phyloP scores from a whole-genome alignment of 2,329 filamentous ascomycete genomes.

The Malbranchea zuffiana region DNA sequence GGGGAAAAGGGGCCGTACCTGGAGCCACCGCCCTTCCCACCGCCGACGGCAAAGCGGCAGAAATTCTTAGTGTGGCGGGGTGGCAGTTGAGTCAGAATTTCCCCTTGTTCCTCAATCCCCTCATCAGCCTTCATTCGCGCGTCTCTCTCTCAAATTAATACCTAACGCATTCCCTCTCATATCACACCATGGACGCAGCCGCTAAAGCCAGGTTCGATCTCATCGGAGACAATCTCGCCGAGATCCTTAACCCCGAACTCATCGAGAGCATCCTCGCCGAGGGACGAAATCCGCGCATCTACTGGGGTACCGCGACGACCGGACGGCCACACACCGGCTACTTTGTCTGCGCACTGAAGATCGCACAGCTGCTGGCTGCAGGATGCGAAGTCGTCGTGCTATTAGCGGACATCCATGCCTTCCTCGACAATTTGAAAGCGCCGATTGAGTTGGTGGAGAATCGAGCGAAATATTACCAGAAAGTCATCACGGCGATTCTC shows the following conservation, averaged over 20 bases:
- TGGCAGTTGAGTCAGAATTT: no score
- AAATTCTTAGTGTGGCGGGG: no score
- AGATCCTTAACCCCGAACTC: slow-evolving; percentile 74
- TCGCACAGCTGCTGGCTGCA: slow-evolving; percentile 70
- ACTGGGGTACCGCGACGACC: slow-evolving; percentile 81
- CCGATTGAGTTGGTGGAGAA: slow-evolving; percentile 69
- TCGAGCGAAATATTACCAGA: slow-evolving; percentile 67
- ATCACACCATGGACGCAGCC: neutral
- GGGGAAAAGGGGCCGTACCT: no score
- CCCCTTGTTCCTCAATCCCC: no score
- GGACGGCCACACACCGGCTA: slow-evolving; percentile 77
- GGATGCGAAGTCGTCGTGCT: slow-evolving; percentile 70
- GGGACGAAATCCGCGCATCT: slow-evolving; percentile 61
- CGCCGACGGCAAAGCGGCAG: no score
- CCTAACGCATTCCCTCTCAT: no score
- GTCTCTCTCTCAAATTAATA: no score
- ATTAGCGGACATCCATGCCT: slow-evolving; percentile 51
- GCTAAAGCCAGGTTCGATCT: slow-evolving; percentile 49
- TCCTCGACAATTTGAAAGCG: slow-evolving; percentile 53
- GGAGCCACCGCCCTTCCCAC: no score
- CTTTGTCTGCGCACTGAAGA: slow-evolving; percentile 73
- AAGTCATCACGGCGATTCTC: slow-evolving; percentile 58
- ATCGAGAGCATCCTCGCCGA: slow-evolving; percentile 61
- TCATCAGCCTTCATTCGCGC: no score
- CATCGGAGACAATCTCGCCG: slow-evolving; percentile 70